These are phyloP conservation scores for Lumnitzera racemosa DNA, from an alignment of 345 rosid species.

Conservation along the genomic window DNA sequence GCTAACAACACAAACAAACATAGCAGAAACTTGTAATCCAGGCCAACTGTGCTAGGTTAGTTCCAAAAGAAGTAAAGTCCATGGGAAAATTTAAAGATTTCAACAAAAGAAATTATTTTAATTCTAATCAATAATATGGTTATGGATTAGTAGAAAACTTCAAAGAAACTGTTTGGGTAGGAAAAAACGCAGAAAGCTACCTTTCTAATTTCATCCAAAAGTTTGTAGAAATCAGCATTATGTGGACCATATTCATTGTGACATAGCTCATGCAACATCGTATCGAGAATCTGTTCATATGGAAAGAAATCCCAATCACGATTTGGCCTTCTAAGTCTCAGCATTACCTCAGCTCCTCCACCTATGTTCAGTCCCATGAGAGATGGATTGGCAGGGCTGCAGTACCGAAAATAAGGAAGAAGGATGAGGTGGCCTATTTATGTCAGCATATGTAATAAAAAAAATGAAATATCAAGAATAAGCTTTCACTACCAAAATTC, in stretches of 20 bases:
- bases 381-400: slow-evolving; percentile 59
- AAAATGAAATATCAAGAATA: neutral
- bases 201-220: slow-evolving; percentile 88
- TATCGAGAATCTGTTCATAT: slow-evolving; percentile 65
- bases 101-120: too few relatives aligned
- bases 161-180: too few relatives aligned
- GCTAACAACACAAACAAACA: too few relatives aligned
- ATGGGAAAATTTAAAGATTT: too few relatives aligned
- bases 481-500: slow-evolving; percentile 36
- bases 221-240: slow-evolving; percentile 73
- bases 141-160: too few relatives aligned
- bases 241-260: slow-evolving; percentile 85
- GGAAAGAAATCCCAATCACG: slow-evolving; percentile 61
- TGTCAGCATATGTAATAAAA: neutral
- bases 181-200: slow-evolving; percentile 12
- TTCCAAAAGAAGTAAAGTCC: too few relatives aligned
- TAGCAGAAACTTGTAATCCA: too few relatives aligned
- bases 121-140: neutral
- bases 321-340: slow-evolving; percentile 69
- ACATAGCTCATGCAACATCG: slow-evolving; percentile 94
- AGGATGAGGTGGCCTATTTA: too few relatives aligned
- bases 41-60: too few relatives aligned
- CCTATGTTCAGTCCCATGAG: slow-evolving; percentile 77
- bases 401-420: slow-evolving; percentile 3
- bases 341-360: slow-evolving; percentile 57